Percentiles rank a stretch among this genome's conserved stretches.
These are phyloP conservation scores for Polygonum aviculare DNA, from an alignment of 148 eudicot genomes.

Conservation along the genomic window DNA sequence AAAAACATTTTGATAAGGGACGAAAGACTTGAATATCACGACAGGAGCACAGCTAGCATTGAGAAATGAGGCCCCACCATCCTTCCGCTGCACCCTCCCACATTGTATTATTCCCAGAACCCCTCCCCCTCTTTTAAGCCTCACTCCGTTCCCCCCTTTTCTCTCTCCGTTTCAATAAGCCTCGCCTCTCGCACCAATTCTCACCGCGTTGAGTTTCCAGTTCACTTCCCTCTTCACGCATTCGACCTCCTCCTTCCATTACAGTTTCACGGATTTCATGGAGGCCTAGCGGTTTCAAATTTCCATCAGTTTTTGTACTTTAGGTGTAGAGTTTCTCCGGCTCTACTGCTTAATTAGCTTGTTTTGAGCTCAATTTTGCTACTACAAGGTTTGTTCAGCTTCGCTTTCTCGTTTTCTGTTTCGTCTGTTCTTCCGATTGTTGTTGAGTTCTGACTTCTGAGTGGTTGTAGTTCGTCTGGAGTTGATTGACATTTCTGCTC, in stretches of 20 bases:
- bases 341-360: not conserved
- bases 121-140: not conserved
- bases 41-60: not conserved
- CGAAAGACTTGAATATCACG: not conserved
- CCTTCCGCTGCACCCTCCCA: not conserved
- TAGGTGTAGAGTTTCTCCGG: not conserved
- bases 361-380: not conserved
- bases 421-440: not conserved
- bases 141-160: not conserved
- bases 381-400: not conserved
- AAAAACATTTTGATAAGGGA: not conserved
- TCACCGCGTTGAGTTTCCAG: conserved; percentile 2
- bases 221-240: not conserved
- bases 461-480: not conserved
- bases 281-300: not conserved
- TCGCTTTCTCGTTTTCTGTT: not conserved
- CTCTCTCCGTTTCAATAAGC: not conserved
- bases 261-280: not conserved
- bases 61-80: not conserved
- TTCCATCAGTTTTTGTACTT: not conserved
- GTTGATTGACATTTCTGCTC: not conserved
- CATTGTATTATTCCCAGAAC: not conserved
- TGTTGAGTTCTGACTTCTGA: not conserved
- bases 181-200: not conserved
- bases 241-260: not conserved